Percentiles rank a stretch among this genome's conserved stretches.
phyloP scores from a whole-genome alignment of 257 asterid species.

The Primulina tabacum region DNA sequence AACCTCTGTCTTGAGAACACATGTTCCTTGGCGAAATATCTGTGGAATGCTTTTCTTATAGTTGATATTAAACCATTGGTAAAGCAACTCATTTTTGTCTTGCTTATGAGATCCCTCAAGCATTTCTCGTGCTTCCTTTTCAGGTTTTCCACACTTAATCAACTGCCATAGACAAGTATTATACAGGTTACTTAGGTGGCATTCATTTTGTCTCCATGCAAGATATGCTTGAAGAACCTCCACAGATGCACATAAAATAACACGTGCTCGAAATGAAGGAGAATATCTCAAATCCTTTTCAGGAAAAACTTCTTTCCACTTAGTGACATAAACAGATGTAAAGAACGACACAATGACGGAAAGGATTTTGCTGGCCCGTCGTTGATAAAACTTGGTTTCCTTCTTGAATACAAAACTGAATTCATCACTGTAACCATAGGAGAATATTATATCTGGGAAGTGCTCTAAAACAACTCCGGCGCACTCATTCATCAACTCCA shows the following conservation, averaged over 20 bases:
- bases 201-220: constrained; percentile 72
- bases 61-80: constrained; percentile 62
- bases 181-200: constrained; percentile 63
- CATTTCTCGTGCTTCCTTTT: constrained; percentile 54
- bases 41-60: constrained; percentile 65
- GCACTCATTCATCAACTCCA: constrained; percentile 77
- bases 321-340: constrained; percentile 59
- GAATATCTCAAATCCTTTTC: constrained; percentile 44
- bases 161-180: constrained; percentile 75
- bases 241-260: constrained; percentile 64
- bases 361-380: constrained; percentile 87
- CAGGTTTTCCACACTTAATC: constrained; percentile 52
- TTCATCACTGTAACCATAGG: constrained; percentile 70
- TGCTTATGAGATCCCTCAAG: constrained; percentile 73
- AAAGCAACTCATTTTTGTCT: constrained; percentile 72
- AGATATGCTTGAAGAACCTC: constrained; percentile 88
- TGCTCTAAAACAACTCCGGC: constrained; percentile 59
- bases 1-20: constrained; percentile 64
- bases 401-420: constrained; percentile 73
- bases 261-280: constrained; percentile 70
- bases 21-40: constrained; percentile 90
- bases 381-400: constrained; percentile 71
- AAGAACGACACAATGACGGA: constrained; percentile 72
- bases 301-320: constrained; percentile 67
- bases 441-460: constrained; percentile 70